phyloP scores from a whole-genome alignment of 495 filamentous ascomycete genomes.

The Lentithecium fluviatile region DNA sequence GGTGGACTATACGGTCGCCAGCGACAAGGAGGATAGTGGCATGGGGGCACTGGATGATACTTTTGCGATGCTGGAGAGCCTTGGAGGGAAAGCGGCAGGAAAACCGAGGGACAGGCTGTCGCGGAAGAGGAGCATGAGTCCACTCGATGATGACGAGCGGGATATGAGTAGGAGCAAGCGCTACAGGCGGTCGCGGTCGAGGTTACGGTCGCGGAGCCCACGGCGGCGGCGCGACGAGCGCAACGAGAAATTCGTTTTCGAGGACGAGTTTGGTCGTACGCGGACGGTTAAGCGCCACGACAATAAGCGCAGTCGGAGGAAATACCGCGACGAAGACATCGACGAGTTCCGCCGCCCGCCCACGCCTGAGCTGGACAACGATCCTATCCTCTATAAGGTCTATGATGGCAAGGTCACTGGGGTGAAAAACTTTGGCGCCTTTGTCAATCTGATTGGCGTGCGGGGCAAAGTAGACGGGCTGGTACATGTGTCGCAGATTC shows the following conservation, averaged over 20 bases:
- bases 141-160: conserved; percentile 58
- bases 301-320: conserved; percentile 37
- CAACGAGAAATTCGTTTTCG: conserved; percentile 53
- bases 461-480: conserved; percentile 87
- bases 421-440: conserved; percentile 92
- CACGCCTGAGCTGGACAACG: conserved; percentile 74
- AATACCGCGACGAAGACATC: conserved; percentile 54
- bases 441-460: conserved; percentile 87
- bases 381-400: conserved; percentile 78
- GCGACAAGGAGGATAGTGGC: conserved; percentile 44
- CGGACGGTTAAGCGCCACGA: conserved; percentile 44
- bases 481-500: conserved; percentile 94
- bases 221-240: conserved; percentile 47
- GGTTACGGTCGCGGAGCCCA: conserved; percentile 52
- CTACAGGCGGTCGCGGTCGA: conserved; percentile 51
- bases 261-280: conserved; percentile 62
- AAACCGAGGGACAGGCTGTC: conserved; percentile 44
- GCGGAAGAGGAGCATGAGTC: conserved; percentile 72
- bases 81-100: conserved; percentile 65
- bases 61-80: conserved; percentile 80
- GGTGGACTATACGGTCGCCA: conserved; percentile 48
- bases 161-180: conserved; percentile 51
- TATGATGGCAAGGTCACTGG: conserved; percentile 89
- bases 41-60: conserved; percentile 85
- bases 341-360: conserved; percentile 69